Evolutionary conservation across 768 basidiomycete species (phyloP), one percentile per base, ranked within the genome.

Genomic region (Amanita phalloides): DNA sequence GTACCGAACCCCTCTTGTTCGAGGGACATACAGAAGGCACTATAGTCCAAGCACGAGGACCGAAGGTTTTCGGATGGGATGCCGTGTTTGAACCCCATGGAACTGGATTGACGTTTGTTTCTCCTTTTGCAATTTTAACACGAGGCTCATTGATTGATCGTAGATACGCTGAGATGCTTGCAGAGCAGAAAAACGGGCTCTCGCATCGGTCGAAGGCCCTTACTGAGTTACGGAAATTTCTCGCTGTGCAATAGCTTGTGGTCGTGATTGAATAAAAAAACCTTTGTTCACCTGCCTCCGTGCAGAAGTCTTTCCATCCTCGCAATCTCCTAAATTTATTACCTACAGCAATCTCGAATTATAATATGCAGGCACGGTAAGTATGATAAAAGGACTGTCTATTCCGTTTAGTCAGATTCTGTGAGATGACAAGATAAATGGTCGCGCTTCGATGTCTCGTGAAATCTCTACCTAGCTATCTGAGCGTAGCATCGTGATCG

Each of bases 11-110:
- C 10, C 1, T 32, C 32, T 3, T 32, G 32, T 32, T 32, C 48
- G 94, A 96, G 61, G 95, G 95, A 0, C 73, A 78, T 9, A 96
- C 93, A 1, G 81, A 90, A 23, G 95, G 95, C 2, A 75, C 66
- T n/a, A 93, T 98, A 55, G 95, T 99, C 2, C 81, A 82, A 23
- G 76, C 94, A 1, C 68, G 94, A 41, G 95, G 95, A 0, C 76
- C 82, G 0, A 68, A 73, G 26, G 66, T 76, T 10, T 97, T 97
- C 61, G 95, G 95, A 21, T 97, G 93, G 92, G 91, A 95, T 66
- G 74, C 91, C 0, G 68, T 87, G 7, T 96, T 95, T 61, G 79
- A 92, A 62, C 88, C 87, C 0, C 72, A 78, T 45, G 84, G 79
- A 8, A 82, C 76, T 17, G 82, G 83, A 6, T 72, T 81, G 65